Evolutionary conservation across 805 yeast genomes (phyloP).

Genomic region (Barnettozyma siamensis): DNA sequence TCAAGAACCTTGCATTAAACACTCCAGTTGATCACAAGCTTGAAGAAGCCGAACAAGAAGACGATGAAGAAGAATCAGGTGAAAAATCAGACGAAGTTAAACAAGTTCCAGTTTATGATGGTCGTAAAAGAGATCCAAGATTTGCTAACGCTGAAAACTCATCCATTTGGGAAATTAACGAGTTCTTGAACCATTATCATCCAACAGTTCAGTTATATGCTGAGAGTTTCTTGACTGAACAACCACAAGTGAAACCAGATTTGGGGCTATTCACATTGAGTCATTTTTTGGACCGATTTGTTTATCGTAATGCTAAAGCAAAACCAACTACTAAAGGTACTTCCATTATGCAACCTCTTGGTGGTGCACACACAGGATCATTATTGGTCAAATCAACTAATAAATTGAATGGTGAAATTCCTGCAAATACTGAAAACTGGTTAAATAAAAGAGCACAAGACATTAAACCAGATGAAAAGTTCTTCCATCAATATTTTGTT

Average conservation of each 20-base stretch:
- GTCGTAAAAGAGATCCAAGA: conserved; percentile 88
- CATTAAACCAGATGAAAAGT: conserved; percentile 80
- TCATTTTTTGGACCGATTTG: conserved; percentile 93
- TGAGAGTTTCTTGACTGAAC: conserved; percentile 44
- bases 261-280: conserved; percentile 79
- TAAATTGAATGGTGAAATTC: conserved; percentile 38
- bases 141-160: conserved; percentile 80
- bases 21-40: conserved; percentile 47
- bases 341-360: conserved; percentile 96
- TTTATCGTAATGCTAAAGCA: conserved; percentile 85
- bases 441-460: conserved; percentile 52
- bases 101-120: conserved; percentile 49
- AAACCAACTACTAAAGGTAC: conserved; percentile 71
- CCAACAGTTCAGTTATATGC: conserved; percentile 89
- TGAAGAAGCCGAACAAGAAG: conserved; percentile 31
- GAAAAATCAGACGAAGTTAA: conserved; percentile 18
- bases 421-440: conserved; percentile 88
- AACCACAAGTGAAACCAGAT: conserved; percentile 67
- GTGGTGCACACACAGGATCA: conserved; percentile 73
- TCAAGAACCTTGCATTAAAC: conserved; percentile 55
- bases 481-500: conserved; percentile 81
- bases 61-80: conserved; percentile 22
- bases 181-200: conserved; percentile 77
- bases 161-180: conserved; percentile 80
- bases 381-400: conserved; percentile 63